phyloP scores from a whole-genome alignment of 139 green algal species.

The Prasinococcaceae sp. region DNA sequence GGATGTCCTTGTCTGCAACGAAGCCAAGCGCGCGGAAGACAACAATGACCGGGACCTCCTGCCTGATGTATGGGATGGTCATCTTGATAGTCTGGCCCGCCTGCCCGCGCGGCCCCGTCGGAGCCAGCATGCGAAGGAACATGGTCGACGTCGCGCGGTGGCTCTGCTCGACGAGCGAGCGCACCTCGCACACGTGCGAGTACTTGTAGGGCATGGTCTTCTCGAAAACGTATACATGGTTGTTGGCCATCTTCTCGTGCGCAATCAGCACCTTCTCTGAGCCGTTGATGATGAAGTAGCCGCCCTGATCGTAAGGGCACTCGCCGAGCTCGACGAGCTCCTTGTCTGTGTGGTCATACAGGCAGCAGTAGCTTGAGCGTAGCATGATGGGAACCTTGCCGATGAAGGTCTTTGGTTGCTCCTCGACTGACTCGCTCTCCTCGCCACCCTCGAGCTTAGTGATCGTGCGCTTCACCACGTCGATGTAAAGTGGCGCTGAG shows the following conservation, averaged over 20 bases:
- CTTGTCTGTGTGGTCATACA: constrained; percentile 58
- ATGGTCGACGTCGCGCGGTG: constrained; percentile 62
- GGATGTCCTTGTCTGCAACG: constrained; percentile 42
- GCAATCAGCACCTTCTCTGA: constrained; percentile 98
- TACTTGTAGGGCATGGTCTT: constrained; percentile 92
- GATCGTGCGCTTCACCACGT: constrained; percentile 62
- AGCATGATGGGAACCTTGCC: constrained; percentile 98
- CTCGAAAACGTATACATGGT: constrained; percentile 95
- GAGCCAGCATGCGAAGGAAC: constrained; percentile 61
- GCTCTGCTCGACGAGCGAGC: constrained; percentile 67
- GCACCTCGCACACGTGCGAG: constrained; percentile 53
- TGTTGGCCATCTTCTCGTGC: constrained; percentile 94
- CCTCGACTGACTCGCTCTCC: constrained; percentile 32
- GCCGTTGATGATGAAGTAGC: constrained; percentile 99
- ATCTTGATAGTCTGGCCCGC: constrained; percentile 22
- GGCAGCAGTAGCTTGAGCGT: constrained; percentile 73
- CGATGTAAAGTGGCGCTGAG: constrained; percentile 84
- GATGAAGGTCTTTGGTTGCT: constrained; percentile 72
- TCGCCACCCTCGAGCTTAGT: constrained; percentile 32
- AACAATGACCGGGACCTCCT: constrained; percentile 39
- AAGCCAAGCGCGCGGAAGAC: constrained; percentile 41
- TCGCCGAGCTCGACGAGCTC: constrained; percentile 82
- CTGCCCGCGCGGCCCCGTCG: background rate
- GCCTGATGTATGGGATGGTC: constrained; percentile 39
- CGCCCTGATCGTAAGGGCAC: constrained; percentile 91